phyloP scores from a whole-genome alignment of 1,139 yeast species.

The Yamadazyma membranifaciens region DNA sequence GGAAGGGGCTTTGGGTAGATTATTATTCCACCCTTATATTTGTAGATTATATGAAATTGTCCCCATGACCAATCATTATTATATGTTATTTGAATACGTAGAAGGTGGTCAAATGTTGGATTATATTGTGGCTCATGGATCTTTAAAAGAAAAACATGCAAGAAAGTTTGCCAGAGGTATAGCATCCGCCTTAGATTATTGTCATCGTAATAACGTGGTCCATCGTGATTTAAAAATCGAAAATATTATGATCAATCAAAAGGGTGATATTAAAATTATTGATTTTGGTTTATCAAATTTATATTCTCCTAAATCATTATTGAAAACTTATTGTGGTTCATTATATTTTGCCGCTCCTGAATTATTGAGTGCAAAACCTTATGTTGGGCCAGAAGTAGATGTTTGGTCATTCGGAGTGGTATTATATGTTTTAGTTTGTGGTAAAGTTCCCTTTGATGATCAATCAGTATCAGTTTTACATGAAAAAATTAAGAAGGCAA shows the following conservation, averaged over 20 bases:
- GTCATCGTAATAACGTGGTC: slow-evolving; percentile 91
- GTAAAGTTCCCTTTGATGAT: slow-evolving; percentile 98
- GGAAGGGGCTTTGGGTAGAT: slow-evolving; percentile 91
- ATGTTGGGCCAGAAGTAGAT: slow-evolving; percentile 95
- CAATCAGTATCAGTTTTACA: slow-evolving; percentile 90
- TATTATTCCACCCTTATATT: slow-evolving; percentile 88
- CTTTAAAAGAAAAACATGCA: slow-evolving; percentile 90
- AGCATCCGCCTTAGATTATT: slow-evolving; percentile 89
- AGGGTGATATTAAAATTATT: slow-evolving; percentile 92
- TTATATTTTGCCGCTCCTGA: slow-evolving; percentile 99
- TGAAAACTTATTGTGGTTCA: slow-evolving; percentile 96
- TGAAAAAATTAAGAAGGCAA: slow-evolving; percentile 89
- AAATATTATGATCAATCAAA: slow-evolving; percentile 88
- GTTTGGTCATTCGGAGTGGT: slow-evolving; percentile 99
- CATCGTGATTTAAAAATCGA: slow-evolving; percentile 97
- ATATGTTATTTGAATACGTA: slow-evolving; percentile 95
- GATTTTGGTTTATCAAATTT: slow-evolving; percentile 95
- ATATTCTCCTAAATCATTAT: slow-evolving; percentile 66
- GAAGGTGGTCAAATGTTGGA: slow-evolving; percentile 98
- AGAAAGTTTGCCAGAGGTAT: slow-evolving; percentile 96
- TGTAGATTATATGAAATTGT: slow-evolving; percentile 92
- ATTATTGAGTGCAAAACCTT: slow-evolving; percentile 85
- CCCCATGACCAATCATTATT: slow-evolving; percentile 95
- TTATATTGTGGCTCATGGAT: slow-evolving; percentile 95
- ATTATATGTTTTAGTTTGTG: slow-evolving; percentile 89